Conservation (phyloP, 345 rosid species). For the Populus euphratica region DNA sequence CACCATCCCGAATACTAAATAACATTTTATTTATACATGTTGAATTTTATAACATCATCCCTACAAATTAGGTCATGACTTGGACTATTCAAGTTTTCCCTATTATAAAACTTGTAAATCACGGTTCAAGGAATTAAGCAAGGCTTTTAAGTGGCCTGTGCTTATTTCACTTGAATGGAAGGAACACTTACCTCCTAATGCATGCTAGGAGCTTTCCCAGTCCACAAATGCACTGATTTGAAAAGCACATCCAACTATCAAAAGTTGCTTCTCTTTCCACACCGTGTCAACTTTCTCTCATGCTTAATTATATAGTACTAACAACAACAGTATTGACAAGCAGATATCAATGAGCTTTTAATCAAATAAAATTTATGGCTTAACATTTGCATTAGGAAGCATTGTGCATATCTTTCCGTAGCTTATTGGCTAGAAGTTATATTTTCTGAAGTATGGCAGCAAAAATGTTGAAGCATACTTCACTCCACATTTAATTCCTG, state of each 20-base stretch:
- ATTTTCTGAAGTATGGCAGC: not conserved
- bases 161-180: conserved; percentile 7
- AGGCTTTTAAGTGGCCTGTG: not conserved
- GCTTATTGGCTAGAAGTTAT: not conserved
- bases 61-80: conserved; percentile 17
- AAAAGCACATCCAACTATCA: conserved; percentile 28
- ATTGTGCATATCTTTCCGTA: not conserved
- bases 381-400: not conserved
- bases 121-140: not conserved
- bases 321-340: not conserved
- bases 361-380: not conserved
- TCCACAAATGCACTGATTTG: conserved; percentile 13
- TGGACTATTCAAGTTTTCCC: not conserved
- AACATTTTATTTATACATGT: too few relatives aligned
- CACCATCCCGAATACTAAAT: too few relatives aligned
- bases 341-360: not conserved
- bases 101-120: not conserved
- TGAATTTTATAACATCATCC: not conserved
- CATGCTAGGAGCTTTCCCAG: not conserved
- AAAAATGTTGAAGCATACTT: not conserved
- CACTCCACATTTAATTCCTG: not conserved
- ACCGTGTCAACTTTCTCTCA: not conserved
- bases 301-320: not conserved
- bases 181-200: conserved; percentile 18
- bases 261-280: not conserved